These are phyloP conservation scores for Dothideomycetidae sp. DNA, from an alignment of 2,329 filamentous ascomycete species.

Conservation along the genomic window DNA sequence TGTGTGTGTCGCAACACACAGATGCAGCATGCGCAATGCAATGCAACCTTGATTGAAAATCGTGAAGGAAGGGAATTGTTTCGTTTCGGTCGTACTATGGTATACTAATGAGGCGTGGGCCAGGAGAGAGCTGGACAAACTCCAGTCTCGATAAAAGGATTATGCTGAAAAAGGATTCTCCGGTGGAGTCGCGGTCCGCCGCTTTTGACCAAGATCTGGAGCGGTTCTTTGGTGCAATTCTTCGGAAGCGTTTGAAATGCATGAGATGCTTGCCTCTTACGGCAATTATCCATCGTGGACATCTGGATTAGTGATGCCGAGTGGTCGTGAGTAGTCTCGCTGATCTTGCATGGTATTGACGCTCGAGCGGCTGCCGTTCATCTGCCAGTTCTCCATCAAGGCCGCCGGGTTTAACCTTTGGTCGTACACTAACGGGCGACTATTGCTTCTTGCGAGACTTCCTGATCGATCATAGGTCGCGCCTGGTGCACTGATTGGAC, in stretches of 20 bases:
- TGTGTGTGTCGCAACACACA: too few relatives aligned
- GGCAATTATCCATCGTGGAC: constrained; percentile 4
- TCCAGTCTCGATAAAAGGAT: background rate
- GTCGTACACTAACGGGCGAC: constrained; percentile 33
- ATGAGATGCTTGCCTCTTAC: background rate
- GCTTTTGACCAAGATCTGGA: background rate
- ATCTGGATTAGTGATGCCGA: constrained; percentile 29
- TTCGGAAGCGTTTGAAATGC: too few relatives aligned
- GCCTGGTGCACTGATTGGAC: constrained; percentile 19
- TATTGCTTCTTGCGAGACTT: constrained; percentile 20
- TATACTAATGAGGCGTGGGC: too few relatives aligned
- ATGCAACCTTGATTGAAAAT: too few relatives aligned
- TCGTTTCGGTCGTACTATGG: too few relatives aligned
- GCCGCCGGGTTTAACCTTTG: constrained; percentile 35
- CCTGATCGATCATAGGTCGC: constrained; percentile 6
- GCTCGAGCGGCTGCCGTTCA: constrained; percentile 33
- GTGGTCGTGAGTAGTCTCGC: constrained; percentile 32
- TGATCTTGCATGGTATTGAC: constrained; percentile 34
- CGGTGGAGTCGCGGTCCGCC: background rate
- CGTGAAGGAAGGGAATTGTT: too few relatives aligned
- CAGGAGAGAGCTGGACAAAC: too few relatives aligned
- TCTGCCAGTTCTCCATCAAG: constrained; percentile 28
- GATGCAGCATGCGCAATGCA: too few relatives aligned
- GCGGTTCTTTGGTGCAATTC: background rate
- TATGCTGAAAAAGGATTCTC: constrained; percentile 6